A percentile compares a stretch with the other conserved stretches of the same genome.
Evolutionary conservation across 306 rosid species (phyloP).

Genomic region (Cucumis hystrix): DNA sequence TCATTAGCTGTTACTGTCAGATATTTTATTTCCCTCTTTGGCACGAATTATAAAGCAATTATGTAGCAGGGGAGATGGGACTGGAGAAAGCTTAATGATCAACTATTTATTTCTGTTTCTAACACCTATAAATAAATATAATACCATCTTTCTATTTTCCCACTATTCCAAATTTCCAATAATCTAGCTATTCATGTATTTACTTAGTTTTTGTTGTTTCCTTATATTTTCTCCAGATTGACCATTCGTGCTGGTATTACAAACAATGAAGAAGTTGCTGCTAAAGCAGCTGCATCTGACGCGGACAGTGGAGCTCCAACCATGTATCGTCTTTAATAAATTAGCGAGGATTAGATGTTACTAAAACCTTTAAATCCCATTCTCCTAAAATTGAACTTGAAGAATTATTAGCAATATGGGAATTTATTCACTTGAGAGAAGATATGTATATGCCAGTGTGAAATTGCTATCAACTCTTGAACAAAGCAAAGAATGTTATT

Average conservation of each 20-base stretch:
- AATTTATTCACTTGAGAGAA: not conserved
- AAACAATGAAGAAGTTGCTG: constrained; percentile 56
- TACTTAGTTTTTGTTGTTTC: not conserved
- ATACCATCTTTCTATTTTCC: not conserved
- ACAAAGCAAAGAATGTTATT: not conserved
- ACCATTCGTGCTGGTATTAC: constrained; percentile 32
- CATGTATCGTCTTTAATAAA: constrained; percentile 33
- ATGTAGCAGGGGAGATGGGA: not conserved
- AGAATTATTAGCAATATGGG: not conserved
- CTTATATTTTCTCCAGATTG: constrained; percentile 22
- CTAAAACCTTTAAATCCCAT: not conserved
- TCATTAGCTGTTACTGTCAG: not conserved
- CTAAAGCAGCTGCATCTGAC: constrained; percentile 52
- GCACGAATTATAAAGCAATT: not conserved
- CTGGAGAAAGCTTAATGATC: not conserved
- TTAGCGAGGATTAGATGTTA: constrained; percentile 5
- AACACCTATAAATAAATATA: not conserved
- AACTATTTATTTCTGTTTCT: not conserved
- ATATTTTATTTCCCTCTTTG: not conserved
- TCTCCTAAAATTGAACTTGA: not conserved
- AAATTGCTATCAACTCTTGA: not conserved
- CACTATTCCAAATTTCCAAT: not conserved
- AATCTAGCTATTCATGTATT: not conserved
- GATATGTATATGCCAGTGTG: not conserved
- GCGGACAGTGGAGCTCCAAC: constrained; percentile 75